Conservation (phyloP, 1,284 basidiomycete genomes). For the Papiliotrema laurentii region DNA sequence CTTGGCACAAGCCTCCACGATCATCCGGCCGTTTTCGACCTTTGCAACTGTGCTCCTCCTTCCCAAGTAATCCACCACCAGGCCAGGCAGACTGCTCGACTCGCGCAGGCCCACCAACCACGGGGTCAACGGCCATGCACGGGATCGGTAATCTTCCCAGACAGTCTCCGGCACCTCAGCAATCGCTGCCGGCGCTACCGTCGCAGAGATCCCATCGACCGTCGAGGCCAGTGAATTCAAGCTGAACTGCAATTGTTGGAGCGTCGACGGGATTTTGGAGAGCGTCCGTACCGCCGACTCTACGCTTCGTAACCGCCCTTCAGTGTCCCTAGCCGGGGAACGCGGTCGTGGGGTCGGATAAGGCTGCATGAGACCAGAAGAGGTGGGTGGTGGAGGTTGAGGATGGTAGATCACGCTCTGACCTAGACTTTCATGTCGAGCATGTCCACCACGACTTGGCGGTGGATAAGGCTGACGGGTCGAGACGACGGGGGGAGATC, state of each 20-base stretch:
- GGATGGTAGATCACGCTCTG: neutral
- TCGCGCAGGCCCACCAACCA: slow-evolving; percentile 42
- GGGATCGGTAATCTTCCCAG: slow-evolving; percentile 35
- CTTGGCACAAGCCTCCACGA: slow-evolving; percentile 18
- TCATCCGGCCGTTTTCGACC: slow-evolving; percentile 20
- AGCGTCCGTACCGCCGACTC: slow-evolving; percentile 19
- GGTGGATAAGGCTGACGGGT: neutral
- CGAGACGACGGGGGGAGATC: neutral
- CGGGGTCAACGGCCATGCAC: slow-evolving; percentile 43
- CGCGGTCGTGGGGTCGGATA: neutral
- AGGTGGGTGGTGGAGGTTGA: neutral
- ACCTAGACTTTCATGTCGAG: neutral
- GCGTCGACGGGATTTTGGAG: slow-evolving; percentile 12
- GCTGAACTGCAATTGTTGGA: slow-evolving; percentile 13
- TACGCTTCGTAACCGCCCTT: slow-evolving; percentile 16
- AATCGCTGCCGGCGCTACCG: neutral
- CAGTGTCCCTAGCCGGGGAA: slow-evolving; percentile 8
- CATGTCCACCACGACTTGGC: no score
- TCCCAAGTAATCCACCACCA: slow-evolving; percentile 33
- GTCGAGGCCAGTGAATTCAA: slow-evolving; percentile 14
- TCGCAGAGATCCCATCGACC: slow-evolving; percentile 3
- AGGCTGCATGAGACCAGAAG: neutral
- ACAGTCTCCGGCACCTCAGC: slow-evolving; percentile 25
- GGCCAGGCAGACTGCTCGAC: slow-evolving; percentile 25
- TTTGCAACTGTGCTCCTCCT: slow-evolving; percentile 27